These are phyloP conservation scores for Anthracocystis panici-leucophaei DNA, from an alignment of 1,284 basidiomycete species.

Conservation along the genomic window DNA sequence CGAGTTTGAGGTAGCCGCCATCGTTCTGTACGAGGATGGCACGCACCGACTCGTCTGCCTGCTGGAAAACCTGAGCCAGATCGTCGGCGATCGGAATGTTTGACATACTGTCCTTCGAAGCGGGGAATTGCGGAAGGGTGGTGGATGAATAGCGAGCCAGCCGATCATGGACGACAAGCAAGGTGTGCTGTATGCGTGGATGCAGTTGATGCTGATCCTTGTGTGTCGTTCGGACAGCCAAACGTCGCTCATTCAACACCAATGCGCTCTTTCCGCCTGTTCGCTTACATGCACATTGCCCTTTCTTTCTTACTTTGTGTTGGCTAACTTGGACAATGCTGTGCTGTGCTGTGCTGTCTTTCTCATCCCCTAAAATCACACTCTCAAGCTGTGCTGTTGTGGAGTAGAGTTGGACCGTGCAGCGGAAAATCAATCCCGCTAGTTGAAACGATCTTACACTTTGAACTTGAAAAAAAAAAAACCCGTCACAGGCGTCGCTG, in stretches of 20 bases:
- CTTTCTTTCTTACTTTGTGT: not conserved
- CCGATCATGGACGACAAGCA: not conserved
- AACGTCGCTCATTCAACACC: conserved; percentile 2
- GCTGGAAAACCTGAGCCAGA: conserved; percentile 32
- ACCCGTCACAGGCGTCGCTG: too few relatives aligned
- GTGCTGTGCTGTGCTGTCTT: conserved; percentile 3
- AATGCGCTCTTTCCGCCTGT: not conserved
- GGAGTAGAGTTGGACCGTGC: conserved; percentile 13
- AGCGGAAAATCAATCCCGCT: not conserved
- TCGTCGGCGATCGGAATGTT: conserved; percentile 52
- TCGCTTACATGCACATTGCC: too few relatives aligned
- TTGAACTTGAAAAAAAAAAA: not conserved
- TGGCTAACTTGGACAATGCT: not conserved
- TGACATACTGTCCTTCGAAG: conserved; percentile 24
- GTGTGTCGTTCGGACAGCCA: not conserved
- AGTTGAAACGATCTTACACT: not conserved
- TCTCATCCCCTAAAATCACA: too few relatives aligned
- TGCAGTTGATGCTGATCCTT: not conserved
- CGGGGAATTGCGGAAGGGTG: not conserved
- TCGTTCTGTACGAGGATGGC: conserved; percentile 60
- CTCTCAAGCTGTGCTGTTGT: not conserved
- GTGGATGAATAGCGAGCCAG: not conserved
- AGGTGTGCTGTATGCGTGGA: not conserved
- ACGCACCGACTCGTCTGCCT: conserved; percentile 38
- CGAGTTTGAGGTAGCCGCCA: conserved; percentile 48